Conservation (phyloP, 371 early-diverging fungal species). For the Rhizopus delemar region DNA sequence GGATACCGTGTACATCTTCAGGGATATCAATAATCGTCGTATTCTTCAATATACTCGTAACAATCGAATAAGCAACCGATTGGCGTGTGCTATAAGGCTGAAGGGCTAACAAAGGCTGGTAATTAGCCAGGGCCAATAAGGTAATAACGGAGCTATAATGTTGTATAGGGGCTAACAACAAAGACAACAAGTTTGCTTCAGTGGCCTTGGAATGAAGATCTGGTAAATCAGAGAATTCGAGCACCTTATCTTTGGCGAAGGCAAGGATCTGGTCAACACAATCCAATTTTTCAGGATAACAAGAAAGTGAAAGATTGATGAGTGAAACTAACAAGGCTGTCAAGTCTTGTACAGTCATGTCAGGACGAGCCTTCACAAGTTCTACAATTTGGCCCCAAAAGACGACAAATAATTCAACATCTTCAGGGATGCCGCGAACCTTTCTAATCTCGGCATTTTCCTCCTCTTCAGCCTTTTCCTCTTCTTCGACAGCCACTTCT, state of each 20-base stretch:
- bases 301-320: slow-evolving; percentile 82
- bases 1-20: slow-evolving; percentile 78
- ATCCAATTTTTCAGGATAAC: slow-evolving; percentile 83
- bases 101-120: slow-evolving; percentile 71
- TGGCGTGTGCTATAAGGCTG: slow-evolving; percentile 81
- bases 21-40: slow-evolving; percentile 67
- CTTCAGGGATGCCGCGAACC: slow-evolving; percentile 77
- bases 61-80: slow-evolving; percentile 73
- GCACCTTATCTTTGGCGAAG: slow-evolving; percentile 72
- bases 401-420: slow-evolving; percentile 86
- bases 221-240: slow-evolving; percentile 51
- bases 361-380: slow-evolving; percentile 87
- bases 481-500: slow-evolving; percentile 23
- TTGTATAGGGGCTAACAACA: slow-evolving; percentile 73
- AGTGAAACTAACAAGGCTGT: slow-evolving; percentile 84
- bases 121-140: slow-evolving; percentile 65
- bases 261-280: slow-evolving; percentile 87
- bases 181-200: slow-evolving; percentile 58
- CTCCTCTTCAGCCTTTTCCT: slow-evolving; percentile 22
- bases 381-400: slow-evolving; percentile 92
- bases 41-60: slow-evolving; percentile 65
- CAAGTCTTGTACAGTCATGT: slow-evolving; percentile 85
- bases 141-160: slow-evolving; percentile 69
- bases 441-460: slow-evolving; percentile 26
- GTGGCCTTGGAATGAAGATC: slow-evolving; percentile 63